Conservation (phyloP, 2,329 filamentous ascomycete genomes). For the Monosporascus sp. region DNA sequence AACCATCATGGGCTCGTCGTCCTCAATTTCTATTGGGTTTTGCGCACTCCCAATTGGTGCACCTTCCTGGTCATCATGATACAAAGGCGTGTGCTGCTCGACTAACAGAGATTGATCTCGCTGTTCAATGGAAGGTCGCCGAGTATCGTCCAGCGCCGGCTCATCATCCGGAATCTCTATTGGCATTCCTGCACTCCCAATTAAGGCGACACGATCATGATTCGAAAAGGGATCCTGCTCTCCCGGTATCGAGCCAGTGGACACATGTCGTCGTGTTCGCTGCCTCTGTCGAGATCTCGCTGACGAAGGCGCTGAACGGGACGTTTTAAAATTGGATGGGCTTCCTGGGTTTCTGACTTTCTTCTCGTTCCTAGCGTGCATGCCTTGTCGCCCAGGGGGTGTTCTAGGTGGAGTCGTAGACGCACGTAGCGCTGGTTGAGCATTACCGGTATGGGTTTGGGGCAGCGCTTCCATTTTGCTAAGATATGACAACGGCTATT, state of each 20-base stretch:
- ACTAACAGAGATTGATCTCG: no score
- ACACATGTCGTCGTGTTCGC: not conserved
- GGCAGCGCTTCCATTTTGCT: not conserved
- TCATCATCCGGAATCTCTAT: not conserved
- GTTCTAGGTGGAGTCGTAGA: not conserved
- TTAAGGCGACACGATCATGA: not conserved
- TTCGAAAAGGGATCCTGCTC: not conserved
- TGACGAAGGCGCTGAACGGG: not conserved
- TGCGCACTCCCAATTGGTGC: no score
- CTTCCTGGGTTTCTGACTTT: not conserved
- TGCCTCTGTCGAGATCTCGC: not conserved
- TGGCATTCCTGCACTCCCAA: not conserved
- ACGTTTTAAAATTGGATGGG: not conserved
- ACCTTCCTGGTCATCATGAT: no score
- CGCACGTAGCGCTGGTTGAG: not conserved
- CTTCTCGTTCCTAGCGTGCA: not conserved
- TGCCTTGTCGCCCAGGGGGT: not conserved
- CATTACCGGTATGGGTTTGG: not conserved
- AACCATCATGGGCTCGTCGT: no score
- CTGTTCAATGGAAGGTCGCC: no score
- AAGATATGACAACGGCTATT: not conserved
- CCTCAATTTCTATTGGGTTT: no score
- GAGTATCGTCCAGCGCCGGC: not conserved
- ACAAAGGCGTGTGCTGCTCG: no score
- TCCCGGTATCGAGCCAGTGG: not conserved